Base-by-base conservation (phyloP, 2,329 filamentous ascomycete genomes). In the Lachnellula subtilissima region DNA sequence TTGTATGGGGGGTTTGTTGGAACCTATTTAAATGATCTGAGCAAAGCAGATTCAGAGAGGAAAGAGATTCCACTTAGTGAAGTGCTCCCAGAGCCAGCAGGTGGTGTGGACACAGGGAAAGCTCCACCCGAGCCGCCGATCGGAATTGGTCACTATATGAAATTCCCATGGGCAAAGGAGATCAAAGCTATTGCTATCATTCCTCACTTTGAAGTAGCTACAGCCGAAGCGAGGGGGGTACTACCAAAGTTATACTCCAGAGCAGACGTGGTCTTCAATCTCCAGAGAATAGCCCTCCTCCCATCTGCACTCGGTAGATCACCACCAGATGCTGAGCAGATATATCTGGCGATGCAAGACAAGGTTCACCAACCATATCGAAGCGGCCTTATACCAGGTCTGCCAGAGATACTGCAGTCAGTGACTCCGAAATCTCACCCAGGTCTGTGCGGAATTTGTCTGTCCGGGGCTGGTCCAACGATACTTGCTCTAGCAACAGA, bases 151-250 rank as follows among this genome's bases (percentile, higher is more conserved):
- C 92, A 97, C 73, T 96, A 96, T 76, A 92, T 95, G 75, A 93
- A 92, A 73, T 97, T 97, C 73, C 85, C 85, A 43, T 97, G 93
- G 93, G 88, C 91, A 56, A 84, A 86, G 61, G 90, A 96, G 72
- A 96, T 99, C 79, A 97, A 97, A 78, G 93, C 92, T 60, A 87
- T 99, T 62, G 91, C 92, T 63, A 93, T 99, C 66, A 96, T 99
- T 59, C 94, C 94, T 8, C 84, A 96, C 66, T 99, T 97, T 69
- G 89, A 96, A 71, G 92, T 97, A 32, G 84, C 91, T n/a, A 99
- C 94, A 1, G 91, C 93, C 58, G 89, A 91, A 69, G 93, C 94
- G 5, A 85, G 94, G 68, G 85, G 86, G 56, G 93, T 96, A 19
- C 78, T 99, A 36, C 94, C 94, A 2, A 82, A 83, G 46, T 77